Evolutionary conservation across 805 yeast genomes (phyloP).

Genomic region (Starmerella bacillaris): DNA sequence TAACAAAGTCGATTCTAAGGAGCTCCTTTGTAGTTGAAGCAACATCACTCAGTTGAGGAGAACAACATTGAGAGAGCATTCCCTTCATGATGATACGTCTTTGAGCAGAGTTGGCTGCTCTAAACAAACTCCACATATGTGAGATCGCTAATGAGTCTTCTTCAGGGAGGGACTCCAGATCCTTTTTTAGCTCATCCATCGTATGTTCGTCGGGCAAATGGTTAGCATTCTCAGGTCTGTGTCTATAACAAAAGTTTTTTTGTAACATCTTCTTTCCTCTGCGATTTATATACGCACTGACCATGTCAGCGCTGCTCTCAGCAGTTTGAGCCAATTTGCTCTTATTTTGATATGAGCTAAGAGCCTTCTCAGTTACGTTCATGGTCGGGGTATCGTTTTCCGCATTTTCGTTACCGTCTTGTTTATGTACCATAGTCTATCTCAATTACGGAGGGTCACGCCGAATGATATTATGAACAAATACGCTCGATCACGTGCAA

Average conservation of each 20-base stretch:
- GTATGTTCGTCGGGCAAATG: conserved; percentile 33
- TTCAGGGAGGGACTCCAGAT: conserved; percentile 30
- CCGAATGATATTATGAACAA: too few species aligned
- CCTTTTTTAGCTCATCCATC: conserved; percentile 44
- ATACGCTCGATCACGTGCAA: too few species aligned
- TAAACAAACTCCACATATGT: conserved; percentile 69
- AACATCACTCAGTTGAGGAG: conserved; percentile 79
- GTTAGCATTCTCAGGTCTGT: conserved; percentile 40
- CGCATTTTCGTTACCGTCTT: too few species aligned
- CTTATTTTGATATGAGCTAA: background rate
- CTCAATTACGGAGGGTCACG: too few species aligned
- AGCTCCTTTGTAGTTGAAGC: conserved; percentile 61
- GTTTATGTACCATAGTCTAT: too few species aligned
- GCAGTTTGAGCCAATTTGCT: conserved; percentile 9
- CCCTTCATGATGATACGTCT: conserved; percentile 69
- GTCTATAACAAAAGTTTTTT: conserved; percentile 60
- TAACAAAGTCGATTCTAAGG: conserved; percentile 74
- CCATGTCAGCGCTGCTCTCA: conserved; percentile 8
- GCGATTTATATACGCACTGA: conserved; percentile 13
- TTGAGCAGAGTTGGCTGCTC: conserved; percentile 52
- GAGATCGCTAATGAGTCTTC: conserved; percentile 62
- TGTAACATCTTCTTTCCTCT: conserved; percentile 10
- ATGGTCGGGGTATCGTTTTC: too few species aligned
- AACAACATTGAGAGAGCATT: conserved; percentile 73
- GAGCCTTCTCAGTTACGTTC: too few species aligned